Evolutionary conservation across 2,329 filamentous ascomycete species (phyloP), one percentile per base, ranked within the genome.

Genomic region (Seiridium cupressi): DNA sequence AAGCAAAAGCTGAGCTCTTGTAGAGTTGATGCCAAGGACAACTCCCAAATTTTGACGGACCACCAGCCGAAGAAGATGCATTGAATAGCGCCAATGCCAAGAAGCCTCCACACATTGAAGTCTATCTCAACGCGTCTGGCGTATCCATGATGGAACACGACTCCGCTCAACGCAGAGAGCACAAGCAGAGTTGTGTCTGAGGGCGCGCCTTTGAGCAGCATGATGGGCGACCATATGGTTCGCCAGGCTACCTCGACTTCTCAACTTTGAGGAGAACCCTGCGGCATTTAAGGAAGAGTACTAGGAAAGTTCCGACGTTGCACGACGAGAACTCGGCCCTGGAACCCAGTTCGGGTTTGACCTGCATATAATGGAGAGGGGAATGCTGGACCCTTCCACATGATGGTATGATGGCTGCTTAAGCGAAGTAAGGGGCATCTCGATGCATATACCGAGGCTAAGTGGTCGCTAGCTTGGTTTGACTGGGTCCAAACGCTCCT

Each of bases 101-200:
- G 5, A 3, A 61, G 51, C 13, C 35, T n/a, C 18, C 38, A 32
- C 5, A 58, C 10, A n/a, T 55, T 38, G 38, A 58, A 61, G n/a
- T 61, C 60, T 5, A 61, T 44, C 35, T 61, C 60, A 6, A 61
- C 60, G 4, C 55, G 49, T 5, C 60, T 48, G n/a, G 60, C 55
- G n/a, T 61, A 61, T 36, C 55, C 48, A 44, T 61, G 60, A 42
- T 61, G 60, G 36, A 61, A 61, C 32, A 38, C 44, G 35, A 61
- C 8, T 26, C 60, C 60, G 34, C 26, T 3, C 31, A 57, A n/a
- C 8, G 54, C 54, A 5, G 44, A 57, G 4, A 57, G 44, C 7
- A 18, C 54, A n/a, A 35, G 11, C 11, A 57, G 3, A 3, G 32
- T 35, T 38, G 31, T 35, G 35, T 18, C 40, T n/a, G 54, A 55